Evolutionary conservation across 805 yeast species (phyloP), one percentile per base, ranked within the genome.

Genomic region (Metschnikowia aberdeeniae): DNA sequence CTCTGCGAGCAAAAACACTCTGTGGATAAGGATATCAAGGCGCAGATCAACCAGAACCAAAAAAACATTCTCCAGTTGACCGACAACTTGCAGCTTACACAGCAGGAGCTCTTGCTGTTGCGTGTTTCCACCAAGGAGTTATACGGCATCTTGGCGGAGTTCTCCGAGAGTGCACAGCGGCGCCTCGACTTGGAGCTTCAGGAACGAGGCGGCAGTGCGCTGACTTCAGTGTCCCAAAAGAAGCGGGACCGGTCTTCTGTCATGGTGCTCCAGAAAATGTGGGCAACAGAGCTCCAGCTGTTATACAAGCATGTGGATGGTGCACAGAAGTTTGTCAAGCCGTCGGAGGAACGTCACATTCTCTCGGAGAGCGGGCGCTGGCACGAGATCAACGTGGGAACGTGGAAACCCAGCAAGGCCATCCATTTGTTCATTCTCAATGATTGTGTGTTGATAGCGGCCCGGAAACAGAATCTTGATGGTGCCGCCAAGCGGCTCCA

Each of bases 241-340:
- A 48, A 70, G 33, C 65, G 72, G 42, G 89, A 85, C 59, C 70
- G 95, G 35, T 80, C 83, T 49, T 81, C 89, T 44, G 80, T 89
- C 42, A 56, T 84, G 43, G 78, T 86, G 43, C 67, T 89, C 42
- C 92, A 87, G 60, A 82, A 82, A 55, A 78, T 86, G 71, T 89
- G 97, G 96, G 85, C 82, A 12, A 72, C 73, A 35, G 89, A 86
- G 57, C 68, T 89, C 58, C 78, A 77, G 44, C 75, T 79, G 7
- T 66, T 89, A 42, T 89, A 84, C 62, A 81, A 81, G 54, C 88
- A 85, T 51, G 95, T 90, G 12, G 96, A 90, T 52, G 95, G 96
- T n/a, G 89, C 95, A 1, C 90, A 86, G 55, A 86, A 86, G 57
- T 79, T 76, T 48, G 72, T 89, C 32, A 85, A 89, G 17, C 80